phyloP scores from a whole-genome alignment of 2,329 filamentous ascomycete species.

The Exserohilum turcica region DNA sequence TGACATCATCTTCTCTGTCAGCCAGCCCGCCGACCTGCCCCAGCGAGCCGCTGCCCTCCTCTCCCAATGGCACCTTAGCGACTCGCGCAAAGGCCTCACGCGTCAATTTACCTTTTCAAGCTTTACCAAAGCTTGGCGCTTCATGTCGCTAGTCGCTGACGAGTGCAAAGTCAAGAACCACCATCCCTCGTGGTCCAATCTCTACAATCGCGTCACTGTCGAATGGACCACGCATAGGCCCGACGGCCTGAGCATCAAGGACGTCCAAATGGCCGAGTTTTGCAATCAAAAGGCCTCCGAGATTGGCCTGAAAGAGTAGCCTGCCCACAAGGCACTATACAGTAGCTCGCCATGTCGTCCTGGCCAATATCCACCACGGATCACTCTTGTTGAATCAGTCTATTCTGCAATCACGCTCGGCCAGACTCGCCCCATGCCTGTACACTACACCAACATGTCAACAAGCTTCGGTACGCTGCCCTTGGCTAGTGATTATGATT shows the following conservation, averaged over 20 bases:
- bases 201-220: slow-evolving; percentile 41
- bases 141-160: slow-evolving; percentile 43
- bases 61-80: slow-evolving; percentile 31
- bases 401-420: background rate
- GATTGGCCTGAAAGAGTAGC: slow-evolving; percentile 30
- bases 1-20: slow-evolving; percentile 34
- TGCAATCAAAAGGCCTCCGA: slow-evolving; percentile 37
- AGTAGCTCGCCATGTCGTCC: background rate
- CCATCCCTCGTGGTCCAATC: slow-evolving; percentile 44
- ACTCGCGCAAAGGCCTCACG: slow-evolving; percentile 32
- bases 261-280: slow-evolving; percentile 46
- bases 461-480: background rate
- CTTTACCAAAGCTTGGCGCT: slow-evolving; percentile 41
- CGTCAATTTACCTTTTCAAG: slow-evolving; percentile 37
- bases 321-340: background rate
- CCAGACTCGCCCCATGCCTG: background rate
- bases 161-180: slow-evolving; percentile 42
- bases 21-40: slow-evolving; percentile 36
- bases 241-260: slow-evolving; percentile 42
- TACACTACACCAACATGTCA: background rate
- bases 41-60: slow-evolving; percentile 30
- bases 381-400: background rate
- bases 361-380: too few species aligned
- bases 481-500: background rate
- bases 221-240: slow-evolving; percentile 48